Conservation (phyloP, 2,329 filamentous ascomycete genomes). For the Pseudopithomyces chartarum region DNA sequence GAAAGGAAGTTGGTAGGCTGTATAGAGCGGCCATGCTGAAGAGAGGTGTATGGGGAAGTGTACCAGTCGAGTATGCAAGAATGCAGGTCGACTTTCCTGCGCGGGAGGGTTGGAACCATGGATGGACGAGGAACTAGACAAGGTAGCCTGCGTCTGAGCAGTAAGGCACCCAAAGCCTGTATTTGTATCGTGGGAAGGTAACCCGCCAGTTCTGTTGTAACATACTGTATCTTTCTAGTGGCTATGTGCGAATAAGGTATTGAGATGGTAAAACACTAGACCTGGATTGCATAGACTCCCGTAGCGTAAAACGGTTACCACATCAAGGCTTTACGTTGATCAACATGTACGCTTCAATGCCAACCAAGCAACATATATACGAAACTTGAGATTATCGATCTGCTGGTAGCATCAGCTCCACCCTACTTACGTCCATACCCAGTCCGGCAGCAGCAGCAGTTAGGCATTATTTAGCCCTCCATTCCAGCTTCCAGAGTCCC, state of each 20-base stretch:
- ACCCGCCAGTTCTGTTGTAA: no score
- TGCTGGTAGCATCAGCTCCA: no score
- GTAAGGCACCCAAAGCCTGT: not conserved
- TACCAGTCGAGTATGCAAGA: conserved; percentile 91
- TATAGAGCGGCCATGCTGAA: conserved; percentile 92
- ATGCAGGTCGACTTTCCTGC: conserved; percentile 82
- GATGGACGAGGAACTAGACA: conserved; percentile 70
- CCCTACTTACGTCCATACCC: no score
- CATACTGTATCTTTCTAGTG: no score
- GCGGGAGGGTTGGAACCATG: conserved; percentile 86
- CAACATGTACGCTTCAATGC: conserved; percentile 7
- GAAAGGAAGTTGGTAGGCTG: conserved; percentile 69
- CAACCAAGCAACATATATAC: not conserved
- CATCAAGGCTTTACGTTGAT: conserved; percentile 18
- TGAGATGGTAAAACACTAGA: not conserved
- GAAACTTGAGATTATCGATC: no score
- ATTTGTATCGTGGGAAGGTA: not conserved
- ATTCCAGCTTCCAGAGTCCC: no score
- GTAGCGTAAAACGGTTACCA: not conserved
- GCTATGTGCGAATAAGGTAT: no score
- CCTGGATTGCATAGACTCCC: not conserved
- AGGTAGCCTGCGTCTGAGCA: not conserved
- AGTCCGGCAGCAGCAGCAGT: no score
- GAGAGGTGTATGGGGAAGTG: conserved; percentile 79
- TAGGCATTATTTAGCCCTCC: no score